These are phyloP conservation scores for Echinosophora koreensis DNA, from an alignment of 306 rosid species.

Conservation along the genomic window DNA sequence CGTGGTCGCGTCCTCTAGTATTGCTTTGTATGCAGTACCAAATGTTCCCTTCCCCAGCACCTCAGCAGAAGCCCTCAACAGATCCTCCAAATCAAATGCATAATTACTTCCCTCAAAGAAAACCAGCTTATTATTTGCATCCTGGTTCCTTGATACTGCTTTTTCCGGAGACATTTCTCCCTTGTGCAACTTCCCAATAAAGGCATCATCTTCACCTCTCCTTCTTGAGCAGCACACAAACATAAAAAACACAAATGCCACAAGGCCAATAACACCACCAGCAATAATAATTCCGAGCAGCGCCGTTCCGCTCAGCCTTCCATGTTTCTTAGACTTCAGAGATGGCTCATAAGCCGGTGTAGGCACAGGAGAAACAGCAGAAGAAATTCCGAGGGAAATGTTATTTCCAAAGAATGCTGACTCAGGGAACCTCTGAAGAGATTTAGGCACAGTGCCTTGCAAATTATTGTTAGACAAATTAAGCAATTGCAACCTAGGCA, in stretches of 20 bases:
- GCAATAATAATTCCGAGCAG: constrained; percentile 72
- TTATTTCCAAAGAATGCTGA: constrained; percentile 73
- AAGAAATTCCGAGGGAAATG: constrained; percentile 50
- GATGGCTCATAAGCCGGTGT: constrained; percentile 48
- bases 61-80: constrained; percentile 63
- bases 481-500: constrained; percentile 59
- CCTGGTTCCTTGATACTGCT: constrained; percentile 77
- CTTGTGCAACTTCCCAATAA: constrained; percentile 72
- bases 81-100: constrained; percentile 59
- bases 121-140: constrained; percentile 61
- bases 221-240: constrained; percentile 69
- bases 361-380: constrained; percentile 54
- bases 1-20: constrained; percentile 54
- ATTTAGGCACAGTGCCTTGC: constrained; percentile 70
- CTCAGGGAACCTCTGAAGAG: constrained; percentile 69
- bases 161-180: constrained; percentile 92
- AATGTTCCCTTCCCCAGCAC: constrained; percentile 58
- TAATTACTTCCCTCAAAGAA: constrained; percentile 59
- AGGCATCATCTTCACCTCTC: constrained; percentile 52
- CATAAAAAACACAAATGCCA: constrained; percentile 63
- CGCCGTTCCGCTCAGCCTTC: constrained; percentile 70
- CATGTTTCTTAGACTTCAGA: constrained; percentile 46
- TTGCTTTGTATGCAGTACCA: constrained; percentile 60
- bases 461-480: constrained; percentile 71
- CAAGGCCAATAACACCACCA: constrained; percentile 64